Evolutionary conservation across 192 early-diverging fungal species (phyloP), one percentile per base, ranked within the genome.

Genomic region (Bifiguratus adelaidae): DNA sequence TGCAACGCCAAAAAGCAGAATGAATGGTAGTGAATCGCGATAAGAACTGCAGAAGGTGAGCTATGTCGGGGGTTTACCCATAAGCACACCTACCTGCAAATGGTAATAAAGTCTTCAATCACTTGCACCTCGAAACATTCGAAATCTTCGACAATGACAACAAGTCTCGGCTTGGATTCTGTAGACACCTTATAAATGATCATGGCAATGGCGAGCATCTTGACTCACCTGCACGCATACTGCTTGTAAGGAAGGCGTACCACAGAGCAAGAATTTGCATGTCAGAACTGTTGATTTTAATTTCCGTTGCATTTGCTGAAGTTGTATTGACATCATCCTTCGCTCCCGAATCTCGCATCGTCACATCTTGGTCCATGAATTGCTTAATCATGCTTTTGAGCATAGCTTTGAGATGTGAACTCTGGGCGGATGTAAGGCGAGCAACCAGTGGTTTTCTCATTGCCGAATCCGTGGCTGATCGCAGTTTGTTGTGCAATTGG

Each of bases 61-160:
- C 16, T 40, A 40, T 11, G 15, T 11, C 1, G 22, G 16, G 37
- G 22, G 16, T 20, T 6, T 40, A 40, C 5, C 5, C 7, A 5
- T 40, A 21, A 6, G 37, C 16, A 15, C 4, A n/a, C 23, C 15
- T 67, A 78, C 77, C 77, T 82, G 60, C 66, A 76, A 22, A 84
- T 80, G 15, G 68, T 71, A 42, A 92, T 72, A 52, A 92, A 74
- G 48, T 86, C 78, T 44, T 88, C 74, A 4, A 92, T 70, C 0
- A 89, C 65, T 11, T 54, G 52, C 5, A 80, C 70, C 26, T 78
- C 70, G 44, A 95, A 92, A 30, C 80, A 71, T 53, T 95, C 92
- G 65, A 91, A 87, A 53, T 95, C 89, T 49, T 91, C 83, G 36
- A 95, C 50, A 23, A 91, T 78, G 19, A 91, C 56, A 3, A 91